phyloP scores from a whole-genome alignment of 75 land plant genomes.

The Selaginella moellendorffii region DNA sequence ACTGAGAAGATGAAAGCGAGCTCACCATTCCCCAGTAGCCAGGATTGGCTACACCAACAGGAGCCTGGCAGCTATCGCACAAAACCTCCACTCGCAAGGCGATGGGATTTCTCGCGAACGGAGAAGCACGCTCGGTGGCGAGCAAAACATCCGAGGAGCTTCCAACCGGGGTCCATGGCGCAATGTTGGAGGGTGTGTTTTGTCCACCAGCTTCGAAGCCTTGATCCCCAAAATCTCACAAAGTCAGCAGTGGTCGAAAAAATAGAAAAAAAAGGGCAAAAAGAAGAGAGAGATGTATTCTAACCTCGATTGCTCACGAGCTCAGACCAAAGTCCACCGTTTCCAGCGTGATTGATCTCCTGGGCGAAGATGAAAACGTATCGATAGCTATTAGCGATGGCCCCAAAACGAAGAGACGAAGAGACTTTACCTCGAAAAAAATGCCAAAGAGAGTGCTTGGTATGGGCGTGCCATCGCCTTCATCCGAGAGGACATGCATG shows the following conservation, averaged over 20 bases:
- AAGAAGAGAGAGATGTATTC: neutral
- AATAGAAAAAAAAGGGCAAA: neutral
- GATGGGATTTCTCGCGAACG: conserved; percentile 7
- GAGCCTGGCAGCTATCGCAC: neutral
- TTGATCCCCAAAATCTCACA: neutral
- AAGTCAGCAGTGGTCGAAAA: too few relatives aligned
- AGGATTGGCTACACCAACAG: conserved; percentile 6
- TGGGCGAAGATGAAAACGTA: neutral
- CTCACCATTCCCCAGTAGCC: conserved; percentile 9
- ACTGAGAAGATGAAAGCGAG: neutral
- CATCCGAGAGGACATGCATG: neutral
- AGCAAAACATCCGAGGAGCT: neutral
- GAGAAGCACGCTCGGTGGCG: neutral
- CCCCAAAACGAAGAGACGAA: neutral
- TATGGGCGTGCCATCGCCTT: neutral
- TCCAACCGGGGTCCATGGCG: conserved; percentile 1
- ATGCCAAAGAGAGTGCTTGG: conserved; percentile 5
- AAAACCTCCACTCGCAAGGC: neutral
- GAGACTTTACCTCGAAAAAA: conserved; percentile 10
- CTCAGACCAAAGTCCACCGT: conserved; percentile 2
- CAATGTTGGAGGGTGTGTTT: conserved; percentile 3
- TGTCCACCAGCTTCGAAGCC: conserved; percentile 8
- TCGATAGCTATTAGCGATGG: neutral
- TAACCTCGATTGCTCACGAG: conserved; percentile 8
- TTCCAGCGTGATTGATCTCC: conserved; percentile 8